Evolutionary conservation across 1,139 yeast genomes (phyloP), one percentile per base, ranked within the genome.

Genomic region (Hemisphaericaspora lyxosophila): DNA sequence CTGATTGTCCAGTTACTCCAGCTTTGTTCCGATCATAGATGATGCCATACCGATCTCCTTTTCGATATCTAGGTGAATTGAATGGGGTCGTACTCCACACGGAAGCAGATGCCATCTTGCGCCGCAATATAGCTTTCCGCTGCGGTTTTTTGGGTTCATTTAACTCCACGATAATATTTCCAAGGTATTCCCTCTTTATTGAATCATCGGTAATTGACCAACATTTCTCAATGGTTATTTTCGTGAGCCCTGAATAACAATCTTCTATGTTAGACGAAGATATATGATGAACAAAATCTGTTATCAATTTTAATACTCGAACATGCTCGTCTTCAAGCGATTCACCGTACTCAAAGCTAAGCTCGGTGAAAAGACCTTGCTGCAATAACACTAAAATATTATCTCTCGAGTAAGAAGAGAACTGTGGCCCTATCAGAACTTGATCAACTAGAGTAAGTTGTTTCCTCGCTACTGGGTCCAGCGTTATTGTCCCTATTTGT

Each of bases 161-260:
- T 19, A 28, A 20, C n/a, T 20, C 31, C 36, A 26, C 33, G 36
- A 27, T 24, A n/a, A 23, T 22, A 22, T 33, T 31, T 11, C 33
- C 42, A 33, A 51, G 53, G 36, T 49, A 49, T 23, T 53, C 55
- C 38, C 67, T 41, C 7, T 50, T 38, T 11, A 54, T 42, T 0
- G 58, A 44, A 29, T 62, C 69, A 41, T 64, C 65, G 1, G 59
- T 46, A 7, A 60, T 49, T 1, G 68, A 59, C 70, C 70, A 65
- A 28, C 65, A 59, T 41, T 61, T 59, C 38, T 60, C 64, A 7
- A 61, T 3, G 48, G 54, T 33, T 22, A 38, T 14, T 33, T 23
- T 13, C 45, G 39, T 11, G 29, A 46, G 25, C 13, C 40, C 43
- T 34, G 45, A 11, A 22, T 29, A 26, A 16, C 41, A 28, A 7